Base-by-base conservation (phyloP, 2,329 filamentous ascomycete species). In the Alternaria sp. region DNA sequence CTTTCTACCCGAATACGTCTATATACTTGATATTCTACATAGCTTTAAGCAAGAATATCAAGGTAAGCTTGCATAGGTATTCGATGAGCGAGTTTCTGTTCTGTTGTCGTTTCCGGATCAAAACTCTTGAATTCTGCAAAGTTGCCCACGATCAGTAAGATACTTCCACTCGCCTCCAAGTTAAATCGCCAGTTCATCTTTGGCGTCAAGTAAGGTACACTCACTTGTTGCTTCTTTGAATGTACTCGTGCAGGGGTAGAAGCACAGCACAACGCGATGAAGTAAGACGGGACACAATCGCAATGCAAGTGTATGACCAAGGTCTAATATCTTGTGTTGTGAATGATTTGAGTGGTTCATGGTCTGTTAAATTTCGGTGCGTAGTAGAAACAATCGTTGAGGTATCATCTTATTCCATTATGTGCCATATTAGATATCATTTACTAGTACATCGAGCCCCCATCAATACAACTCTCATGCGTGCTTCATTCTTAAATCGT, bases 401-500 rank as follows among this genome's bases (percentile, higher is more conserved):
- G 2, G 3, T 15, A 23, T 51, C 5, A 21, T 52, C 15, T 25
- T 13, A 21, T 47, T 30, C 10, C 21, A 45, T 60, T 28, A 58
- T 47, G 5, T 8, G 19, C 49, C 28, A 25, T 23, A 25, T 52
- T 40, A 40, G 5, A 25, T 25, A 5, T 23, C 49, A 25, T 52
- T 40, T 40, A 40, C 49, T 52, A n/a, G 30, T 52, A 52, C 49
- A 40, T 30, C 1, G 1, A 21, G 3, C 2, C 28, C 3, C n/a
- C 52, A 4, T 15, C 17, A 2, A 13, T 3, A 53, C n/a, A 26
- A 46, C 30, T 7, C 12, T 30, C 7, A 9, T 19, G 19, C 30
- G 40, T 56, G 47, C 47, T 26, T 45, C 28, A 40, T 65, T 40
- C 25, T 6, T 13, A 28, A 44, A n/a, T 44, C 45, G 28, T 62